Conservation (phyloP, 768 basidiomycete species). For the Kwoniella pini region DNA sequence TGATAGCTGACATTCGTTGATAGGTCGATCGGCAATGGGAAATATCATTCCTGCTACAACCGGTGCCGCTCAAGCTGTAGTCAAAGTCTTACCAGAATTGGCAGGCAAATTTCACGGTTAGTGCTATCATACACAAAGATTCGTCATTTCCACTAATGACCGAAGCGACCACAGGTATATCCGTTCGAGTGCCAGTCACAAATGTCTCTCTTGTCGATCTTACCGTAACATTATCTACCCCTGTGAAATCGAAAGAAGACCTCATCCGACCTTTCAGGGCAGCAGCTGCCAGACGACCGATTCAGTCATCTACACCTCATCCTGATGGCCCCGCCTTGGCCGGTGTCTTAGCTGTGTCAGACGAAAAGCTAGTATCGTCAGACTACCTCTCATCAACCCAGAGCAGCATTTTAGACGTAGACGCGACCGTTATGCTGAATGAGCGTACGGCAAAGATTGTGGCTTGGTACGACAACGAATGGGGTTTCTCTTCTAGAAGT, state of each 20-base stretch:
- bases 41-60: conserved; percentile 55
- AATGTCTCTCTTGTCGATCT: conserved; percentile 56
- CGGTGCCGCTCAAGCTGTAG: conserved; percentile 53
- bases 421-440: conserved; percentile 49
- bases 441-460: conserved; percentile 50
- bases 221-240: conserved; percentile 47
- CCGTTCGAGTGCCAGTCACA: conserved; percentile 54
- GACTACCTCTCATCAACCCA: conserved; percentile 50
- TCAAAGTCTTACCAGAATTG: conserved; percentile 54
- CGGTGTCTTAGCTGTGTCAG: conserved; percentile 50
- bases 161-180: conserved; percentile 40
- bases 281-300: conserved; percentile 27
- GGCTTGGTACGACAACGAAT: conserved; percentile 55
- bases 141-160: background rate
- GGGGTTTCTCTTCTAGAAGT: conserved; percentile 43
- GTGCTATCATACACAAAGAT: background rate
- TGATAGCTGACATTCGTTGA: conserved; percentile 1
- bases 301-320: conserved; percentile 21
- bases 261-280: conserved; percentile 49
- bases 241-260: conserved; percentile 46
- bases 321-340: conserved; percentile 26
- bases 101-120: conserved; percentile 54
- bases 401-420: conserved; percentile 49
- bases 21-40: conserved; percentile 46
- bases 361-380: conserved; percentile 54